These are phyloP conservation scores for Blastomyces emzantsi DNA, from an alignment of 2,329 filamentous ascomycete species.

Conservation along the genomic window DNA sequence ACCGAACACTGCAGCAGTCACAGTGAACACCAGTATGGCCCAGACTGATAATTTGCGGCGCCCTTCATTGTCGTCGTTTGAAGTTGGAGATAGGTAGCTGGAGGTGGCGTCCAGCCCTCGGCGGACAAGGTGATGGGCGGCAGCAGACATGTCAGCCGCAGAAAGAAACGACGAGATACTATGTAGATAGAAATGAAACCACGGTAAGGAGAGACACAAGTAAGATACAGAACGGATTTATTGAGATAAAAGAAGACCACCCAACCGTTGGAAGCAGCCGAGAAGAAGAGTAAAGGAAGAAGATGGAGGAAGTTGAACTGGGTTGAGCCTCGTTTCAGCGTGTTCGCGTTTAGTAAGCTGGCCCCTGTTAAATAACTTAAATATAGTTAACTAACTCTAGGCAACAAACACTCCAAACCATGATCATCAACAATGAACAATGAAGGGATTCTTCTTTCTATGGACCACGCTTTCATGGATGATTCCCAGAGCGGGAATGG, in stretches of 20 bases:
- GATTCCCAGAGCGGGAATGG: no score
- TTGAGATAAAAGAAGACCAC: neutral
- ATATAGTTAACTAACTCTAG: neutral
- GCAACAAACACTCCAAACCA: neutral
- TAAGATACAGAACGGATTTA: neutral
- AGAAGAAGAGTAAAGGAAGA: no score
- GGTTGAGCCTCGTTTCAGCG: neutral
- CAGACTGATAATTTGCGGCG: slow-evolving; percentile 21
- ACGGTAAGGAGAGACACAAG: slow-evolving; percentile 2
- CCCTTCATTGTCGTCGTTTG: slow-evolving; percentile 14
- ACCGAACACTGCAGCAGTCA: slow-evolving; percentile 22
- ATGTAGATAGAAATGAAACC: neutral
- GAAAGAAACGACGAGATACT: no score
- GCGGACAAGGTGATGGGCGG: slow-evolving; percentile 26
- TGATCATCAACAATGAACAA: no score
- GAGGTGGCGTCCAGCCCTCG: slow-evolving; percentile 29
- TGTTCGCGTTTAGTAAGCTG: neutral
- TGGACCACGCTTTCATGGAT: no score
- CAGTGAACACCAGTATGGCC: slow-evolving; percentile 21
- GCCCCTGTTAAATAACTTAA: neutral
- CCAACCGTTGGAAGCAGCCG: no score
- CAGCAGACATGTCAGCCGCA: slow-evolving; percentile 22
- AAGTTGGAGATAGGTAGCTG: slow-evolving; percentile 18
- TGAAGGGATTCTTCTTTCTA: no score
- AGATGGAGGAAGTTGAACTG: neutral